Evolutionary conservation across 257 asterid genomes (phyloP), one percentile per base, ranked within the genome.

Genomic region (Osmanthus fragrans): DNA sequence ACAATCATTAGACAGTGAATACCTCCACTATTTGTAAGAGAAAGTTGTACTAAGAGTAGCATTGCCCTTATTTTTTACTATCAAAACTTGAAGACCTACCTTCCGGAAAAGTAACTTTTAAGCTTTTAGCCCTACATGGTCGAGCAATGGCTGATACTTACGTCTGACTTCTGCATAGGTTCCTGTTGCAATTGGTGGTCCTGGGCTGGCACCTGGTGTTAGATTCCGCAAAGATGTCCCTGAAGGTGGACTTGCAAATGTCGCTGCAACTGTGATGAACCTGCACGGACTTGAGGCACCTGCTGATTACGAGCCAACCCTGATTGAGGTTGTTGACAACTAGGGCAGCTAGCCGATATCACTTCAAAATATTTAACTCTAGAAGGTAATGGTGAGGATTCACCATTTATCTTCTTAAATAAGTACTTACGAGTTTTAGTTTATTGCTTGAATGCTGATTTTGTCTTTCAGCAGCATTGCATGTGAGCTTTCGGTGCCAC

Each of bases 111-210:
- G 63, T 16, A 54, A 54, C 11, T 16, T 54, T 54, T 19, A 45
- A 16, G 64, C 10, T 54, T 40, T 40, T 54, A 54, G 27, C 23
- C 27, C n/a, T 19, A 16, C 25, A 54, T 18, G 54, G 3, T 36
- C n/a, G 33, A 19, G 47, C 19, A 18, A 39, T 70, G 7, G 3
- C 10, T 70, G 25, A n/a, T 67, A 45, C 73, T 21, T 32, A 30
- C 21, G 21, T 19, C 2, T 11, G 19, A 4, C 45, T 37, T 51
- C 37, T 39, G 21, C 66, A 19, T 71, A 93, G 99, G 98, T 95
- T 69, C 97, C 99, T 4, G 81, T 95, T 58, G 99, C 98, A 33
- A 93, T 95, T 73, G 99, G 99, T 40, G 99, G 98, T 25, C 97
- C 98, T 58, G 99, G 98, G 64, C 82, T 95, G 81, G 76, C 90